Evolutionary conservation across 768 basidiomycete genomes (phyloP), one percentile per base, ranked within the genome.

Genomic region (Lentinus brumalis): DNA sequence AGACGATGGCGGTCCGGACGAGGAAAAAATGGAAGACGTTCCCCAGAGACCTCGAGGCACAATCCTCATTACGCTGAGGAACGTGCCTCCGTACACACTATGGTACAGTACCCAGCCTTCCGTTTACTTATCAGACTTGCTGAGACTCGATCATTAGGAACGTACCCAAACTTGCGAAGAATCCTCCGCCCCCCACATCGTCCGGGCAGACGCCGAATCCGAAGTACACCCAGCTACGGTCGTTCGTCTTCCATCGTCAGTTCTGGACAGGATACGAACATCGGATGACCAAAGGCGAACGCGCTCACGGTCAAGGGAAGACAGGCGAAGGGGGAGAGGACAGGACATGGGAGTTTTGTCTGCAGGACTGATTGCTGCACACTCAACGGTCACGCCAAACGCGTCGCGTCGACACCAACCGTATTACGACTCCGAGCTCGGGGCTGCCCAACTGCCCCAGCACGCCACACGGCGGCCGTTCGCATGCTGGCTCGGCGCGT

Each of bases 221-320:
- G 5, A 76, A 73, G 5, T 98, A 89, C 70, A 81, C 73, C 2
- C 79, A 89, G 11, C 71, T 94, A 16, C 83, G 92, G 31, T 96
- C 94, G 0, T 98, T 96, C 73, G 78, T 73, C 16, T 98, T 98
- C 70, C 77, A 85, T 44, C 79, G 91, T 44, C 72, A 72, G 10
- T 63, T 77, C 0, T 98, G 94, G 86, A 84, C 82, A 50, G 94
- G 92, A 1, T 98, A 98, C 67, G 88, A 88, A 66, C 96, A 98
- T 72, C 79, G 92, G n/a, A 90, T 96, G 87, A 97, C 96, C 3
- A 90, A 94, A 69, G 96, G 96, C 5, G 92, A 84, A 77, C 80
- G 84, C 71, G 91, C 73, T 0, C 83, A 83, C 70, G 88, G 84
- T 31, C 82, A 77, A 42, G 85, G 83, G 30, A 87, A 73, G 76